Conservation (phyloP, 139 green algal genomes). For the Ettlia oleoabundans region DNA sequence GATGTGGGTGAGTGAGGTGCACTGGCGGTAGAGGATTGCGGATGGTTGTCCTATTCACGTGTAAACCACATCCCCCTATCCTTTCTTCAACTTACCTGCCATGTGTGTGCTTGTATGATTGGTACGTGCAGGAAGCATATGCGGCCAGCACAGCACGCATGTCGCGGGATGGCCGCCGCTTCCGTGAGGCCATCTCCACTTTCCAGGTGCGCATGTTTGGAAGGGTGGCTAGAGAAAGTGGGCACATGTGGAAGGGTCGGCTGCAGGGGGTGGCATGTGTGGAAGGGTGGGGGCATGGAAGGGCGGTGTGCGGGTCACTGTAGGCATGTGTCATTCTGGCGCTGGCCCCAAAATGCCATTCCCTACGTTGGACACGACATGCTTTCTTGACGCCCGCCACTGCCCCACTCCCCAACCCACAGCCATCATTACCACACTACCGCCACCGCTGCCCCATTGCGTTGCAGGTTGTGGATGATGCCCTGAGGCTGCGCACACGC, state of each 20-base stretch:
- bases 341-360: too few relatives aligned
- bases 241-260: not conserved
- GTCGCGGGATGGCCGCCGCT: slow-evolving; percentile 28
- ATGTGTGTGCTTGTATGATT: slow-evolving; percentile 1
- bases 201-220: not conserved
- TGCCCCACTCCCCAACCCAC: not conserved
- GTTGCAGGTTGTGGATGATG: slow-evolving; percentile 3
- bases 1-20: too few relatives aligned
- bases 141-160: slow-evolving; percentile 27
- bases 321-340: too few relatives aligned
- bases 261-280: too few relatives aligned
- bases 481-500: slow-evolving; percentile 2
- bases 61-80: too few relatives aligned
- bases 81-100: not conserved
- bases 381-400: not conserved
- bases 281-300: too few relatives aligned
- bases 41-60: too few relatives aligned
- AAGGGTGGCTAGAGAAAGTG: not conserved
- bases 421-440: not conserved
- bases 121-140: not conserved
- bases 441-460: not conserved
- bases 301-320: too few relatives aligned
- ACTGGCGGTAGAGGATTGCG: too few relatives aligned
- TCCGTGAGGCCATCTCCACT: not conserved
- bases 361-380: too few relatives aligned